Base-by-base conservation (phyloP, 2,329 filamentous ascomycete species). In the Colletotrichum horii region DNA sequence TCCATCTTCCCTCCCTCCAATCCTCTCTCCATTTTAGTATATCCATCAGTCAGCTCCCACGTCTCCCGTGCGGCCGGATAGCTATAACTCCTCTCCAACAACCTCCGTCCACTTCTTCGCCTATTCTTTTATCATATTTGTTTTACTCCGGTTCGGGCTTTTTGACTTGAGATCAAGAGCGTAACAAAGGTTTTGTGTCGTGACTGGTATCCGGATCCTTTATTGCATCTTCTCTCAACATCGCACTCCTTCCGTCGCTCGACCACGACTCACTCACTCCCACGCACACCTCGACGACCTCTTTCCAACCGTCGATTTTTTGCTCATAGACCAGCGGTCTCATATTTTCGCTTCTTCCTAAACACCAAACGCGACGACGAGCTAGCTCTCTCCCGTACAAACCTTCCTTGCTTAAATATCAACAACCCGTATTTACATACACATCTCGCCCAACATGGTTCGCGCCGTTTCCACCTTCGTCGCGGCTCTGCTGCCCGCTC, bases 391-490 rank as follows among this genome's bases (percentile, higher is more conserved):
- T 75, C 70, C 73, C 73, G 73, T 69, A 66, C 71, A 52, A 22
- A 55, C 62, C 60, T 55, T 75, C 72, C 30, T 70, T 76, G 22
- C 30, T 60, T 67, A 61, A 70, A 66, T 64, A 74, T 70, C 43
- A 58, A 65, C 66, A 65, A 70, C 34, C n/a, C 32, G 24, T 36
- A 65, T 67, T 38, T 67, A 76, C 69, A 66, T 30, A 12, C 26
- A 70, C 65, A 38, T 66, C n/a, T 66, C 67, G 61, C 62, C 56
- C 70, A 70, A 74, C 60, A 82, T 81, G 81, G 80, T 78, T 74
- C 79, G 75, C 64, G 70, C 55, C 22, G 32, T 75, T 76, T 68
- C 71, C 77, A 72, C 77, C 64, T 69, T 79, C 67, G 65, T 79
- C 73, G 75, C 78, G 73, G 78, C 82, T 66, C 62, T 79, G 24